phyloP scores from a whole-genome alignment of 257 asterid genomes.

The Lycium barbarum region DNA sequence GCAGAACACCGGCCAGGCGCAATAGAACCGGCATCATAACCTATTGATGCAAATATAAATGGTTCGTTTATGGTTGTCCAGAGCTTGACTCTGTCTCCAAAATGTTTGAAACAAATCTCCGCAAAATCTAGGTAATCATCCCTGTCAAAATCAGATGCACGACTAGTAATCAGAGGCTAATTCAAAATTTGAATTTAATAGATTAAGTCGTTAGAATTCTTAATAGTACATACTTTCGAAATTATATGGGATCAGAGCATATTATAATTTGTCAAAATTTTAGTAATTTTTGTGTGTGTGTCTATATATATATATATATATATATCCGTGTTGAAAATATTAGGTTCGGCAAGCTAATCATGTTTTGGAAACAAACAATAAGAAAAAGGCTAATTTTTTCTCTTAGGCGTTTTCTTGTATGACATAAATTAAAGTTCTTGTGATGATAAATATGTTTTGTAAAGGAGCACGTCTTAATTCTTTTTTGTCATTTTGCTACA shows the following conservation, averaged over 20 bases:
- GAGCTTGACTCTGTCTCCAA: conserved; percentile 64
- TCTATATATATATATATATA: no score
- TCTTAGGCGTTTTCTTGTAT: no score
- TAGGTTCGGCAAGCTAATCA: no score
- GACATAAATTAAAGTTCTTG: no score
- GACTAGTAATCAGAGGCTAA: neutral
- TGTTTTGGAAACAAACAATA: no score
- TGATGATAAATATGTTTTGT: no score
- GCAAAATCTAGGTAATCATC: conserved; percentile 59
- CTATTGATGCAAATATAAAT: conserved; percentile 31
- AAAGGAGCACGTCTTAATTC: no score
- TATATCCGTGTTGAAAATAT: no score
- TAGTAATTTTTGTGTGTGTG: no score
- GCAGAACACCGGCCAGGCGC: conserved; percentile 70
- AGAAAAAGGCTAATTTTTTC: no score
- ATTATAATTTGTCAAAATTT: neutral
- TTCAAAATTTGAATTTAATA: neutral
- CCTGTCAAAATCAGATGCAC: conserved; percentile 36
- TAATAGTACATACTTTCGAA: neutral
- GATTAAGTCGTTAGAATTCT: neutral
- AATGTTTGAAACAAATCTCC: conserved; percentile 57
- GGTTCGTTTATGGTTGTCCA: conserved; percentile 76
- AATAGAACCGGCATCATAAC: conserved; percentile 51
- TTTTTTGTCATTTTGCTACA: no score
- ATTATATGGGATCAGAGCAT: neutral